phyloP scores from a whole-genome alignment of 441 rosid genomes.

The Bruguiera hainesii region DNA sequence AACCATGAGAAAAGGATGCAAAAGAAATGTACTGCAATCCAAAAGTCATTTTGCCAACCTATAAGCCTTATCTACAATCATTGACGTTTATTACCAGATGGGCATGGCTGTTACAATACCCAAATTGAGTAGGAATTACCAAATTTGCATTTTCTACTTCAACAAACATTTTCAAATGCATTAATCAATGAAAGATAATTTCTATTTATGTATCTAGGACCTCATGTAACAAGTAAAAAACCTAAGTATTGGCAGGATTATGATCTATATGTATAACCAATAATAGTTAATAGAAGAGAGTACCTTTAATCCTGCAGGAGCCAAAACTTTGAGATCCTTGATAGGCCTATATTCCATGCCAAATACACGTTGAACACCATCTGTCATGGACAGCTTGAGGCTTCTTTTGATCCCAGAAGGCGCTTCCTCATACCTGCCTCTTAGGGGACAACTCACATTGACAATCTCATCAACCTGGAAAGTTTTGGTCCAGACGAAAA shows the following conservation, averaged over 20 bases:
- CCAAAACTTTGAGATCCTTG: slow-evolving; percentile 70
- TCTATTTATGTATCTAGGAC: neutral
- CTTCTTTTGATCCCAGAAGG: slow-evolving; percentile 77
- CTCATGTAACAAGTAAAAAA: slow-evolving; percentile 2
- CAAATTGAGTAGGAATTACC: neutral
- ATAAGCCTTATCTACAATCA: slow-evolving; percentile 1
- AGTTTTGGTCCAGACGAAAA: slow-evolving; percentile 16
- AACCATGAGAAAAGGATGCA: neutral
- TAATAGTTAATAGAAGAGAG: slow-evolving; percentile 14
- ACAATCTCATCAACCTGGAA: slow-evolving; percentile 94
- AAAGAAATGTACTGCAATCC: neutral
- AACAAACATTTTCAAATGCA: slow-evolving; percentile 13
- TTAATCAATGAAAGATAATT: slow-evolving; percentile 1
- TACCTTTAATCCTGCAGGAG: slow-evolving; percentile 90
- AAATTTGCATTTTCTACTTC: neutral
- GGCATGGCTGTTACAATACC: neutral
- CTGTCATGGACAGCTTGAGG: slow-evolving; percentile 87
- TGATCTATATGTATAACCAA: slow-evolving; percentile 2
- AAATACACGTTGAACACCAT: slow-evolving; percentile 86
- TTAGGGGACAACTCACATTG: slow-evolving; percentile 69
- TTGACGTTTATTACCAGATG: neutral
- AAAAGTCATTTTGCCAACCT: neutral
- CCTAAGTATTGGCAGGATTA: slow-evolving; percentile 2
- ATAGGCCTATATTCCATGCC: slow-evolving; percentile 94
- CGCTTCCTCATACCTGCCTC: slow-evolving; percentile 67